Base-by-base conservation (phyloP, 768 basidiomycete genomes). In the Trametes cingulata region DNA sequence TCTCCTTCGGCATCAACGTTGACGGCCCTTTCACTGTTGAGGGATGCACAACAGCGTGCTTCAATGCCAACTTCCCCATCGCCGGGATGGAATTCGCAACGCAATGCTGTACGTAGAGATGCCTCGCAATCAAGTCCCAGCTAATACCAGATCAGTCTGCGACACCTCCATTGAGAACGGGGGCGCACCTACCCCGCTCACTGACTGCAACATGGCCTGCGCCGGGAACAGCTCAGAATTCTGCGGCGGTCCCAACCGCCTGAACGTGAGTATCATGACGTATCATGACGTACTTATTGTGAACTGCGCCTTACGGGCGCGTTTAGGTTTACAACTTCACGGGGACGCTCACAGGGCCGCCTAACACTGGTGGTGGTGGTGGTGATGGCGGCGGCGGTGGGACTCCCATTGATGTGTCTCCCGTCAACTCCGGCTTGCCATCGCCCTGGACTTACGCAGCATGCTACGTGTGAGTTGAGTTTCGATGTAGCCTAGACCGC, bases 171-270 rank as follows among this genome's bases (percentile, higher is more conserved):
- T 86, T 61, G 69, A 67, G 29, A 81, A 82, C 60, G 78, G 75
- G 13, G 81, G 82, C n/a, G 77, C 74, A 20, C 76, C 80, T 0
- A 76, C 78, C 0, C 63, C 80, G 0, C 72, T 77, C n/a, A 69
- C 77, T 1, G 83, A 82, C 48, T 93, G 91, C 68, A 79, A 77
- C 65, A 90, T 89, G 87, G 63, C 77, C 25, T 91, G 89, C 68
- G 72, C 71, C 2, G 89, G 88, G 13, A 85, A 87, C 58, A 73
- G 71, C 40, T 76, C 83, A 0, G 84, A 90, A 66, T 84, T 84
- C 60, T 92, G 90, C 63, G 90, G 90, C 20, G 90, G 90, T 35
- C 86, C 89, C 0, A 79, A 86, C 67, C 75, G 82, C 43, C 75
- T 91, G 20, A 87, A 82, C 53, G 71, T 85, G 29, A 51, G 68